A percentile compares a stretch with the other conserved stretches of the same genome.
Evolutionary conservation across 768 basidiomycete genomes (phyloP).

Genomic region (Lentinus tigrinus): DNA sequence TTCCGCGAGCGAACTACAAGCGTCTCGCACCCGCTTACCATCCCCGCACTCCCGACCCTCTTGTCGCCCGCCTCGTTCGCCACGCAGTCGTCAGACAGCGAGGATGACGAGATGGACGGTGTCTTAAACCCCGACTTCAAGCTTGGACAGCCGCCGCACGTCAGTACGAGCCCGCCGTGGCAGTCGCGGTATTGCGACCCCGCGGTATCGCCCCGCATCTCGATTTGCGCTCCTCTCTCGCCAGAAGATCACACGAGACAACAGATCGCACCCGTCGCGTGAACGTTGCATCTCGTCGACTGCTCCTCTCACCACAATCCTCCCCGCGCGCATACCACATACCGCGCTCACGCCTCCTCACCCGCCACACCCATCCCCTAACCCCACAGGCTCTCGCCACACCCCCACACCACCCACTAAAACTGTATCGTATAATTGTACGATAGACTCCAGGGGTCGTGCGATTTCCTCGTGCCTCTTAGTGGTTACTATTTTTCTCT

Average conservation of each 20-base stretch:
- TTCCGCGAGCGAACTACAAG: constrained; percentile 33
- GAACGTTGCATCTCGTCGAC: not conserved
- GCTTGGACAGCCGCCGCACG: constrained; percentile 10
- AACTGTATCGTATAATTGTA: constrained; percentile 1
- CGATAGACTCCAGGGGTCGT: constrained; percentile 5
- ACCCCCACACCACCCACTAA: not conserved
- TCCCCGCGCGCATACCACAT: no score
- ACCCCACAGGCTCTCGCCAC: not conserved
- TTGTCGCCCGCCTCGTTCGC: constrained; percentile 21
- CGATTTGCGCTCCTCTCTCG: constrained; percentile 9
- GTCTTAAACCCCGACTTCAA: constrained; percentile 4
- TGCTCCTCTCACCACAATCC: not conserved
- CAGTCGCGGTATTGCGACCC: constrained; percentile 18
- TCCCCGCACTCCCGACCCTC: constrained; percentile 61
- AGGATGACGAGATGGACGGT: constrained; percentile 27
- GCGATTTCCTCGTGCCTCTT: constrained; percentile 5
- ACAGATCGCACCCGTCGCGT: constrained; percentile 12
- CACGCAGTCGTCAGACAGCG: constrained; percentile 25
- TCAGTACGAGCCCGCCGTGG: constrained; percentile 10
- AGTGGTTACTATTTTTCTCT: not conserved
- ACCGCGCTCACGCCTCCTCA: not conserved
- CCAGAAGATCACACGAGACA: constrained; percentile 9
- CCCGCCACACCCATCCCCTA: not conserved
- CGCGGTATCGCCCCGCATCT: constrained; percentile 10
- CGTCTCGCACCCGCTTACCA: constrained; percentile 50